Evolutionary conservation across 345 rosid genomes (phyloP).

Genomic region (Gossypium mustelinum): DNA sequence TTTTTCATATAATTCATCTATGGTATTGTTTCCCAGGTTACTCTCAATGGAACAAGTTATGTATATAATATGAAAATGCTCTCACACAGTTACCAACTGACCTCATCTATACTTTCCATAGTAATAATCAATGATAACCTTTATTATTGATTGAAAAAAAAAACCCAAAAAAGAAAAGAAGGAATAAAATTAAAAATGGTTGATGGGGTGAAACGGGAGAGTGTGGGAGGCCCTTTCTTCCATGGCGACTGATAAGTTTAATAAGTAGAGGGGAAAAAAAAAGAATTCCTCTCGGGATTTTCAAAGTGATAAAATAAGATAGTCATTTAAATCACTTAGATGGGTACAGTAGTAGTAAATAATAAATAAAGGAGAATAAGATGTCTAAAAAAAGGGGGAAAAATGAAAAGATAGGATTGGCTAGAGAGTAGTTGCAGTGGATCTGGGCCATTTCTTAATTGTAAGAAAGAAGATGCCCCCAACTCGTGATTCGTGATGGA

Average conservation of each 20-base stretch:
- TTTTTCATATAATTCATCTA: neutral
- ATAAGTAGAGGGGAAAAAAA: neutral
- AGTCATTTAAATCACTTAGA: no score
- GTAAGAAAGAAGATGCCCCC: conserved; percentile 32
- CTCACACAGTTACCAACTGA: no score
- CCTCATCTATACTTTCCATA: no score
- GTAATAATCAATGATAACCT: no score
- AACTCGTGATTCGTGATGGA: conserved; percentile 43
- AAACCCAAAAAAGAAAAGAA: no score
- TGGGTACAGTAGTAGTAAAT: neutral
- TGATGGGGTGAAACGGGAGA: no score
- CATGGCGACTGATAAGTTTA: neutral
- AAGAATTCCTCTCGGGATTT: conserved; percentile 50
- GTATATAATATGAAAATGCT: no score
- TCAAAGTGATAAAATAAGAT: conserved; percentile 28
- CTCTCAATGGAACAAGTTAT: no score
- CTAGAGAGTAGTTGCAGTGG: conserved; percentile 40
- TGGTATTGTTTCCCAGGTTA: neutral
- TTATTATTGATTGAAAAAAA: no score
- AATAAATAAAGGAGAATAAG: neutral
- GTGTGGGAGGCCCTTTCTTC: neutral
- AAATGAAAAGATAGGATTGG: conserved; percentile 28
- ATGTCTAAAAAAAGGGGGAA: neutral
- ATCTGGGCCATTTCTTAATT: conserved; percentile 28
- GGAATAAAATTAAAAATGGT: no score